Evolutionary conservation across 306 rosid genomes (phyloP).

Genomic region (Oemleria cerasiformis): DNA sequence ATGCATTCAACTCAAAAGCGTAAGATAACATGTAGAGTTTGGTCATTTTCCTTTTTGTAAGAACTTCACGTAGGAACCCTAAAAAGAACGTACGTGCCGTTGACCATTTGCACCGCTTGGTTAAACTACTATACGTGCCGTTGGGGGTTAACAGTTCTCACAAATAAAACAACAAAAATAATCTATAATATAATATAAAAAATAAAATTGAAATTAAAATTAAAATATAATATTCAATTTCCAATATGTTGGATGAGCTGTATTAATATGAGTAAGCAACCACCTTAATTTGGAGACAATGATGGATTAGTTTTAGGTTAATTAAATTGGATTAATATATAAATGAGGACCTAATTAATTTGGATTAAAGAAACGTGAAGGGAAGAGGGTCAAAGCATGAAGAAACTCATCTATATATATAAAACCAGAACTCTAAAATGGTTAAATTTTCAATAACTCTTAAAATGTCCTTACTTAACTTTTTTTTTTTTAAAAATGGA

Average conservation of each 20-base stretch:
- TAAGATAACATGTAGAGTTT: not conserved
- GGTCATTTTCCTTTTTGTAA: not conserved
- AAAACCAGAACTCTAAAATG: no score
- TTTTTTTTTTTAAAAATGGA: no score
- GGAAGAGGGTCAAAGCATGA: constrained; percentile 27
- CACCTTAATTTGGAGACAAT: constrained; percentile 21
- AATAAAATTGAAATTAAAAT: no score
- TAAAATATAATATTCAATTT: not conserved
- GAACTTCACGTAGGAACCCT: not conserved
- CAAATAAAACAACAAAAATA: not conserved
- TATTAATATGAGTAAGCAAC: constrained; percentile 23
- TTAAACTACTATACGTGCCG: constrained; percentile 1
- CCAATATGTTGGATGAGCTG: constrained; percentile 38
- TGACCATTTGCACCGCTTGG: constrained; percentile 5
- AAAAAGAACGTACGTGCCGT: no score
- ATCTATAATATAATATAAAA: not conserved
- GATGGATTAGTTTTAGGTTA: constrained; percentile 18
- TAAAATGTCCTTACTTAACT: no score
- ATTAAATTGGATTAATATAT: not conserved
- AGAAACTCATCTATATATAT: no score
- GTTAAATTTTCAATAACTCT: no score
- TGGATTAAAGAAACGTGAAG: not conserved
- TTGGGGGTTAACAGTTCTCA: not conserved
- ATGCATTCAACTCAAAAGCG: not conserved
- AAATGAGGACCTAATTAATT: not conserved